Percentiles rank a stretch among this genome's conserved stretches.
Conservation (phyloP, 805 yeast genomes). For the Priceomyces carsonii region DNA sequence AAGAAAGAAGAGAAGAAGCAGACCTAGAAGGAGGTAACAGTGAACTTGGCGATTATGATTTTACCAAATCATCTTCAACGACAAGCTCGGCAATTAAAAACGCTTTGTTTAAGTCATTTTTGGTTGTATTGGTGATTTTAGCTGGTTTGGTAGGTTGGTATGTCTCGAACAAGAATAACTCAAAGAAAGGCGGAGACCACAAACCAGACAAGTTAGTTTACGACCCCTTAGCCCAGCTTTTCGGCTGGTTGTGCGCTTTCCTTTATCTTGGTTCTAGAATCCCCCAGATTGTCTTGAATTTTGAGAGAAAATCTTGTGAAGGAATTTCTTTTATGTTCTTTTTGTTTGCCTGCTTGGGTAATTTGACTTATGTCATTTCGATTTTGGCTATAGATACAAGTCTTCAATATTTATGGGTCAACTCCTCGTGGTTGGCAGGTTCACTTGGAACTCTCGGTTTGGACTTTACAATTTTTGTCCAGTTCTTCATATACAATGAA, state of each 20-base stretch:
- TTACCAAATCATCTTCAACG: constrained; percentile 3
- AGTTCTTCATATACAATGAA: constrained; percentile 76
- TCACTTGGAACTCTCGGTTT: constrained; percentile 81
- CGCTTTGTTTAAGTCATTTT: constrained; percentile 37
- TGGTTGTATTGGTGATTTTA: constrained; percentile 65
- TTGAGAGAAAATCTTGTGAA: constrained; percentile 85
- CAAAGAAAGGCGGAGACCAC: constrained; percentile 31
- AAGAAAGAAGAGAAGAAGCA: constrained; percentile 13
- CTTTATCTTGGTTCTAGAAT: constrained; percentile 84
- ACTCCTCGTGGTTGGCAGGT: constrained; percentile 92
- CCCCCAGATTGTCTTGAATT: constrained; percentile 89
- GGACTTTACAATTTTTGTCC: constrained; percentile 82
- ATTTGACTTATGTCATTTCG: constrained; percentile 84
- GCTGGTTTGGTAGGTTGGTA: constrained; percentile 92
- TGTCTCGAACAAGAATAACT: constrained; percentile 55
- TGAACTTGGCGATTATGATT: not conserved
- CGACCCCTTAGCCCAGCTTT: constrained; percentile 79
- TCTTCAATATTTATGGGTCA: constrained; percentile 68
- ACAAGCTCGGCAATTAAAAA: constrained; percentile 22
- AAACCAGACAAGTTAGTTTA: constrained; percentile 52
- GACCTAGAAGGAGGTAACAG: constrained; percentile 23
- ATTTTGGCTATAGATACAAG: constrained; percentile 76
- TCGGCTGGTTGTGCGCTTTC: constrained; percentile 80
- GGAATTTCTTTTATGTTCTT: constrained; percentile 94
- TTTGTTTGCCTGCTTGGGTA: constrained; percentile 93